Evolutionary conservation across 2,329 filamentous ascomycete genomes (phyloP).

Genomic region (Colletotrichum abscissum): DNA sequence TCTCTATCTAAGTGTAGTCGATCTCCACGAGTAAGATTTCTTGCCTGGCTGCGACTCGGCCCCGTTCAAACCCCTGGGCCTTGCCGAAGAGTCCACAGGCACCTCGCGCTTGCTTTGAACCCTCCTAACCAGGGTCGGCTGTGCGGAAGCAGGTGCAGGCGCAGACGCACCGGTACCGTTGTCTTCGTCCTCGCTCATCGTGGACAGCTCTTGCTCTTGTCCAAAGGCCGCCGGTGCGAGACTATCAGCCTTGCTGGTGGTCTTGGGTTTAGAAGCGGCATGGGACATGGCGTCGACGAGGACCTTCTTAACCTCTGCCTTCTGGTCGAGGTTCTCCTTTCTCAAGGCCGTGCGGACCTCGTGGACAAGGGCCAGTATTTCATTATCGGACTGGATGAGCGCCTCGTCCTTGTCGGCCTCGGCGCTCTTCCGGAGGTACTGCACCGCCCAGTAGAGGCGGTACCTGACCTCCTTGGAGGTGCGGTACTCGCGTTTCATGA

Average conservation of each 20-base stretch:
- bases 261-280: not conserved
- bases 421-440: conserved; percentile 28
- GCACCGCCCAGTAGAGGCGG: conserved; percentile 25
- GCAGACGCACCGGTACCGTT: not conserved
- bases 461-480: conserved; percentile 12
- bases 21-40: not conserved
- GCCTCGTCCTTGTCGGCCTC: conserved; percentile 25
- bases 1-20: conserved; percentile 1
- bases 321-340: conserved; percentile 10
- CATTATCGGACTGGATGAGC: conserved; percentile 22
- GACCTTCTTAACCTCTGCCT: conserved; percentile 7
- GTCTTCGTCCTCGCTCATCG: not conserved
- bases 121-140: not conserved
- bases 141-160: too few relatives aligned
- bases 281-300: conserved; percentile 9
- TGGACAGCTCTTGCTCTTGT: not conserved
- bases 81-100: not conserved
- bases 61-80: not conserved
- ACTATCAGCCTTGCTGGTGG: not conserved
- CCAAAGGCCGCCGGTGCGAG: not conserved
- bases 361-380: conserved; percentile 23
- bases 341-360: conserved; percentile 1
- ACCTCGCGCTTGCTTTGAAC: not conserved
- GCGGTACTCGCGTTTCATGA: conserved; percentile 27
- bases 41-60: not conserved